phyloP scores from a whole-genome alignment of 73 alveolate species.

The Paramecium tetraurelia region DNA sequence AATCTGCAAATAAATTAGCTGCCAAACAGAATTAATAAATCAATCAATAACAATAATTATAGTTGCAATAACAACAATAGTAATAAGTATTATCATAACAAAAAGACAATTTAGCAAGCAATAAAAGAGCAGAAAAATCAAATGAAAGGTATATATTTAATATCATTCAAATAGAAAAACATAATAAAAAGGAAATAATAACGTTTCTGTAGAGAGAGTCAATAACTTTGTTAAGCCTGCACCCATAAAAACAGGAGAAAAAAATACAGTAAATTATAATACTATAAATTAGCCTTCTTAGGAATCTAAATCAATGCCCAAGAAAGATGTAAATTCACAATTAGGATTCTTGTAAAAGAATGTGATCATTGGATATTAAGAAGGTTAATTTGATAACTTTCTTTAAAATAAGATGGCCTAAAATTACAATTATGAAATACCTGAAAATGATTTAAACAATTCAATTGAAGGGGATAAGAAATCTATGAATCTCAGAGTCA shows the following conservation, averaged over 20 bases:
- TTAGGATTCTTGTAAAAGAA: not conserved
- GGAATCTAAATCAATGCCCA: conserved; percentile 34
- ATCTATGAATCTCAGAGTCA: not conserved
- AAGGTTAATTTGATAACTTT: conserved; percentile 6
- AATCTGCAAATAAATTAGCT: conserved; percentile 33
- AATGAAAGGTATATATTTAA: not conserved
- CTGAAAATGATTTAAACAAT: conserved; percentile 24
- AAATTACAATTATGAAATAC: conserved; percentile 35
- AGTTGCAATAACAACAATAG: not conserved
- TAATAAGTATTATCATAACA: not conserved
- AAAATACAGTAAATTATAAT: conserved; percentile 9
- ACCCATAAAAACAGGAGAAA: not conserved
- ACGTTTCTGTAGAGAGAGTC: conserved; percentile 33
- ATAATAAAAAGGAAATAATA: not conserved
- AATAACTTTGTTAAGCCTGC: conserved; percentile 46
- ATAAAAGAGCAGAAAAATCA: not conserved
- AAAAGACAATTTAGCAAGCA: not conserved
- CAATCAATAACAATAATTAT: not conserved
- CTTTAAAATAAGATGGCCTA: not conserved
- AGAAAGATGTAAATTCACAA: conserved; percentile 8
- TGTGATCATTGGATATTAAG: conserved; percentile 13
- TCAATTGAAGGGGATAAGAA: not conserved
- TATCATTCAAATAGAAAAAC: not conserved
- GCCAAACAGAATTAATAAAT: conserved; percentile 2
- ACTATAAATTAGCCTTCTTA: not conserved